Conservation (phyloP, 1,284 basidiomycete genomes). For the Cerrena zonata region DNA sequence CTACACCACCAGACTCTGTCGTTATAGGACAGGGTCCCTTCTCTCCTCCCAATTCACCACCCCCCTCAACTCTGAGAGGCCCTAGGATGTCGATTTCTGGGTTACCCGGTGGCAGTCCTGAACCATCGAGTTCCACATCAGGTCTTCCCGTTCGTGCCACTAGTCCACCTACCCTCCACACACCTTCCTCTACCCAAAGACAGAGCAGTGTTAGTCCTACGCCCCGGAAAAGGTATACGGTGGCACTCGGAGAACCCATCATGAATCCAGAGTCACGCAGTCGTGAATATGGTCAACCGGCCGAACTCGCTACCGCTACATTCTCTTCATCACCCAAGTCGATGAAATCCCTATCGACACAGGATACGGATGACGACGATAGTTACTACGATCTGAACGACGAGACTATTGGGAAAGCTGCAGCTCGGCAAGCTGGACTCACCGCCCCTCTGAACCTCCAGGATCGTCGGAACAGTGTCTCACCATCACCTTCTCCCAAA, state of each 20-base stretch:
- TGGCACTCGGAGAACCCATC: slow-evolving; percentile 69
- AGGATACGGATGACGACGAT: slow-evolving; percentile 24
- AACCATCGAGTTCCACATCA: slow-evolving; percentile 13
- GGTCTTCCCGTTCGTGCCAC: slow-evolving; percentile 19
- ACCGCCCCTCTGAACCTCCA: slow-evolving; percentile 19
- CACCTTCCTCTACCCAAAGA: slow-evolving; percentile 31
- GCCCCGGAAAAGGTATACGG: slow-evolving; percentile 74
- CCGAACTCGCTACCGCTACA: slow-evolving; percentile 35
- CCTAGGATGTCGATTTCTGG: slow-evolving; percentile 26
- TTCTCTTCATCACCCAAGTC: slow-evolving; percentile 38
- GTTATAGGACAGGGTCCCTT: slow-evolving; percentile 37
- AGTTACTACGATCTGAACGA: slow-evolving; percentile 36
- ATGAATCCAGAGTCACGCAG: slow-evolving; percentile 37
- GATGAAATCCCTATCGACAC: slow-evolving; percentile 25
- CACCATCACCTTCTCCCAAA: slow-evolving; percentile 19
- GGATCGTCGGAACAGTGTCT: slow-evolving; percentile 10
- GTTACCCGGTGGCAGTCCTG: slow-evolving; percentile 19
- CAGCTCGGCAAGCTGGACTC: slow-evolving; percentile 27
- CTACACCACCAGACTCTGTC: slow-evolving; percentile 46
- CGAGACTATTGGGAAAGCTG: slow-evolving; percentile 60
- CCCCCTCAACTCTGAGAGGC: slow-evolving; percentile 34
- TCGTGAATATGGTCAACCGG: slow-evolving; percentile 24
- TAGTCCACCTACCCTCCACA: slow-evolving; percentile 28
- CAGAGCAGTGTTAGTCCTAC: slow-evolving; percentile 61
- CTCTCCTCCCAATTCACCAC: slow-evolving; percentile 60